Conservation (phyloP, 768 basidiomycete species). For the Psilocybe azurescens region DNA sequence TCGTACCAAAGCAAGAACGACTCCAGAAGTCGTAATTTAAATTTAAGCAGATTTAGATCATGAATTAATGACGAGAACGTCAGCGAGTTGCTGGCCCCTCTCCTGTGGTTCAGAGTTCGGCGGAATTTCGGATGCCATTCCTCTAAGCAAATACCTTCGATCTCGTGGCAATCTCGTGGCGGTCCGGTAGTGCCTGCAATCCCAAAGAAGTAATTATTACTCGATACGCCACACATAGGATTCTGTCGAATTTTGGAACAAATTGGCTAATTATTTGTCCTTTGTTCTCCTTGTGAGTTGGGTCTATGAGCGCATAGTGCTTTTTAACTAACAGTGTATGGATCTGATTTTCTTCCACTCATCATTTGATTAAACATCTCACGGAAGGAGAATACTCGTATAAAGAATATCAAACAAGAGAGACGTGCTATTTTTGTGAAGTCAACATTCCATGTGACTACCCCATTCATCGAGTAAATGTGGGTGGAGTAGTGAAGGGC, state of each 20-base stretch:
- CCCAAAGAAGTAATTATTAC: constrained; percentile 4
- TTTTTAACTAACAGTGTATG: background rate
- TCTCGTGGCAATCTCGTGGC: background rate
- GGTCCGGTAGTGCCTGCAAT: background rate
- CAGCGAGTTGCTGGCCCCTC: background rate
- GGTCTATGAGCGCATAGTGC: background rate
- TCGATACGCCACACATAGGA: background rate
- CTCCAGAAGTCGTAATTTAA: too few relatives aligned
- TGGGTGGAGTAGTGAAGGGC: background rate
- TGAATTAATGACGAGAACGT: too few relatives aligned
- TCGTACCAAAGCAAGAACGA: background rate
- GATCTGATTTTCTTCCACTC: background rate
- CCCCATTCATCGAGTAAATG: background rate
- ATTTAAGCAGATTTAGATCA: too few relatives aligned
- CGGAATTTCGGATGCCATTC: background rate
- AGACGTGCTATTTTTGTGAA: background rate
- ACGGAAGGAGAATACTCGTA: constrained; percentile 1
- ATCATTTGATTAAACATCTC: background rate
- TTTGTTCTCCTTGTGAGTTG: background rate
- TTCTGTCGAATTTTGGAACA: background rate
- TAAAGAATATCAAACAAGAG: background rate
- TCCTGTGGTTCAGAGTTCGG: background rate
- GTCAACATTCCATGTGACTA: background rate
- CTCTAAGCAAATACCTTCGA: background rate
- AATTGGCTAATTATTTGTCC: background rate